Percentiles rank a stretch among this genome's conserved stretches.
These are phyloP conservation scores for Septoria linicola DNA, from an alignment of 2,329 filamentous ascomycete genomes.

Conservation along the genomic window DNA sequence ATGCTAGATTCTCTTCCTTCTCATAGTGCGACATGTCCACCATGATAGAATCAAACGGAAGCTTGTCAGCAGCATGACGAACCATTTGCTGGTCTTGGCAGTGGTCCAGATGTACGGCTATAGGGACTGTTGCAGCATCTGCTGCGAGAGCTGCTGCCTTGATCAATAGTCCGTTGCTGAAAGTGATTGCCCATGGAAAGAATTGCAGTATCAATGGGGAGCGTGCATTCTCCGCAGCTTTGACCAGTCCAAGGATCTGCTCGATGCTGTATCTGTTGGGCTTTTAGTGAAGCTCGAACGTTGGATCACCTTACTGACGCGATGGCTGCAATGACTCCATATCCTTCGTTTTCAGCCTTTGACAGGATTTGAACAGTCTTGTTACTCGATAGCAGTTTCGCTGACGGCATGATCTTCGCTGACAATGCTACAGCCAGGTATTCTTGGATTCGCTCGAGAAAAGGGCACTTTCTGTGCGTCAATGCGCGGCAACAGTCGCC, in stretches of 20 bases:
- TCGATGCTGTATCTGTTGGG: constrained; percentile 29
- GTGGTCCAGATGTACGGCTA: constrained; percentile 37
- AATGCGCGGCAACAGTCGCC: too few relatives aligned
- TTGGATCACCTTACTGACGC: constrained; percentile 14
- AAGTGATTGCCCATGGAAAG: constrained; percentile 35
- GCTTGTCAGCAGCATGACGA: constrained; percentile 26
- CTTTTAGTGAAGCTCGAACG: constrained; percentile 20
- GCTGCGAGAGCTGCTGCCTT: constrained; percentile 30
- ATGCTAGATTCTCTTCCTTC: constrained; percentile 35
- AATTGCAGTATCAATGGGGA: constrained; percentile 33
- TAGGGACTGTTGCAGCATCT: constrained; percentile 29
- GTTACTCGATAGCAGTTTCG: neutral
- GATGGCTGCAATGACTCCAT: constrained; percentile 29
- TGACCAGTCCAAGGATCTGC: constrained; percentile 31
- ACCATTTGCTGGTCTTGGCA: constrained; percentile 28
- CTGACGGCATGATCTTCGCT: neutral
- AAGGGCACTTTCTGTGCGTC: too few relatives aligned
- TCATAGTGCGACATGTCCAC: constrained; percentile 40
- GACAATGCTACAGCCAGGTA: neutral
- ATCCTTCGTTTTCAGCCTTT: constrained; percentile 27
- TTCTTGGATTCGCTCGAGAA: neutral
- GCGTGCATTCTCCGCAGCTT: constrained; percentile 33
- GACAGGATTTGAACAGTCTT: constrained; percentile 27
- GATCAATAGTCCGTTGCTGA: constrained; percentile 31
- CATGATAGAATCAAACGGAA: constrained; percentile 37